A percentile compares a stretch with the other conserved stretches of the same genome.
phyloP scores from a whole-genome alignment of 2,329 filamentous ascomycete genomes.

The Trematosphaeria pertusa region DNA sequence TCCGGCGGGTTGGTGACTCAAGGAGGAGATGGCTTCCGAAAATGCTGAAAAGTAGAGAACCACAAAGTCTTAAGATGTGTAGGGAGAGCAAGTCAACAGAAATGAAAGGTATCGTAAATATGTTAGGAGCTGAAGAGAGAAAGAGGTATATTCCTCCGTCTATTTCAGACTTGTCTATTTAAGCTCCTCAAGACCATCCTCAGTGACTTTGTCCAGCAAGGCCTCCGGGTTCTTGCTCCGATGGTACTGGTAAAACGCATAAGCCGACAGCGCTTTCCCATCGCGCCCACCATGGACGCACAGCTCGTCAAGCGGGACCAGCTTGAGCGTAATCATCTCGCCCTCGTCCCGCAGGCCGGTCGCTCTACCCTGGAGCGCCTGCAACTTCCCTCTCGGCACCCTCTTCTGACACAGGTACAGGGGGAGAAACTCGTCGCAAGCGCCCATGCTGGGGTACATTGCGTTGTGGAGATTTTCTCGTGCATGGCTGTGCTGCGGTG shows the following conservation, averaged over 20 bases:
- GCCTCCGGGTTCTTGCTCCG: too few species aligned
- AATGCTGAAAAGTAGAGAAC: too few species aligned
- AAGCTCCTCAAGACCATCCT: too few species aligned
- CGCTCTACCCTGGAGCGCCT: constrained; percentile 59
- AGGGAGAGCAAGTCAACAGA: too few species aligned
- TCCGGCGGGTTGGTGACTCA: too few species aligned
- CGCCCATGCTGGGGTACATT: constrained; percentile 63
- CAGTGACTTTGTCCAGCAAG: too few species aligned
- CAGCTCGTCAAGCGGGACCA: constrained; percentile 58
- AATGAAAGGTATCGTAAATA: too few species aligned
- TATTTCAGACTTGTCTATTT: too few species aligned
- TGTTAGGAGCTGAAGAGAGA: too few species aligned
- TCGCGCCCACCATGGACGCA: constrained; percentile 64
- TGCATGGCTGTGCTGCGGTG: not conserved
- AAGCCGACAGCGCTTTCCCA: constrained; percentile 63
- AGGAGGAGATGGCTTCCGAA: too few species aligned
- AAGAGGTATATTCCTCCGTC: too few species aligned
- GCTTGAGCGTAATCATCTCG: constrained; percentile 65
- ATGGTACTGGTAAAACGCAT: constrained; percentile 62
- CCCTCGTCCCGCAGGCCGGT: constrained; percentile 63
- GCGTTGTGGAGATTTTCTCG: constrained; percentile 37
- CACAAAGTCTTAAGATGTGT: too few species aligned
- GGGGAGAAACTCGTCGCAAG: constrained; percentile 66
- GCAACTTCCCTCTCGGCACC: constrained; percentile 56
- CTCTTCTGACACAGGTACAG: constrained; percentile 63